Conservation (phyloP, 768 basidiomycete genomes). For the Tylopilus sp. region DNA sequence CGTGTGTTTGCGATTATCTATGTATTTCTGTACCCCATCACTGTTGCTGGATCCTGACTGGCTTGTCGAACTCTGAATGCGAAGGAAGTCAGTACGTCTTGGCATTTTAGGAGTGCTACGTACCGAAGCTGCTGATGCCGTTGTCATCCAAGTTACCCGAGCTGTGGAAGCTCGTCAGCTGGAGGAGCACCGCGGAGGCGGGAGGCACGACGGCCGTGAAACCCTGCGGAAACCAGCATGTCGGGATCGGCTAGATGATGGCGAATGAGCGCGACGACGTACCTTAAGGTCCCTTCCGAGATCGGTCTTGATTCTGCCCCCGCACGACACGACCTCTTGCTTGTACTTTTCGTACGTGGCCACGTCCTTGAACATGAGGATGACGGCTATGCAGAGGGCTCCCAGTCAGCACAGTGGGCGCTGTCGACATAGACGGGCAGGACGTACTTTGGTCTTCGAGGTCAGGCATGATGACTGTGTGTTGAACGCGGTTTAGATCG, state of each 20-base stretch:
- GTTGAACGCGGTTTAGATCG: not conserved
- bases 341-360: constrained; percentile 14
- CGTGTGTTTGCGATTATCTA: not conserved
- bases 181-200: not conserved
- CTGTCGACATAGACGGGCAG: not conserved
- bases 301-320: constrained; percentile 16
- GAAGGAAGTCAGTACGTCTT: not conserved
- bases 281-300: not conserved
- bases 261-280: not conserved
- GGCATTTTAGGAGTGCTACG: not conserved
- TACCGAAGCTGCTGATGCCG: constrained; percentile 18
- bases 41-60: not conserved
- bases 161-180: not conserved
- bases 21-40: not conserved
- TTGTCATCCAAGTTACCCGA: not conserved
- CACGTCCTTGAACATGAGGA: constrained; percentile 4
- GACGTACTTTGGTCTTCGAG: constrained; percentile 13
- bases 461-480: constrained; percentile 15
- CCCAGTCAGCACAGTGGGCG: no score
- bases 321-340: not conserved
- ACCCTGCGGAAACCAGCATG: constrained; percentile 4
- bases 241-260: not conserved
- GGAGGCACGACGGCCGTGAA: constrained; percentile 18
- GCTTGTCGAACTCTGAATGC: constrained; percentile 14
- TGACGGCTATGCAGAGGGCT: no score